Conservation (phyloP, 225 moss, liverwort and hornwort genomes). For the Pseudoscleropodium purum region DNA sequence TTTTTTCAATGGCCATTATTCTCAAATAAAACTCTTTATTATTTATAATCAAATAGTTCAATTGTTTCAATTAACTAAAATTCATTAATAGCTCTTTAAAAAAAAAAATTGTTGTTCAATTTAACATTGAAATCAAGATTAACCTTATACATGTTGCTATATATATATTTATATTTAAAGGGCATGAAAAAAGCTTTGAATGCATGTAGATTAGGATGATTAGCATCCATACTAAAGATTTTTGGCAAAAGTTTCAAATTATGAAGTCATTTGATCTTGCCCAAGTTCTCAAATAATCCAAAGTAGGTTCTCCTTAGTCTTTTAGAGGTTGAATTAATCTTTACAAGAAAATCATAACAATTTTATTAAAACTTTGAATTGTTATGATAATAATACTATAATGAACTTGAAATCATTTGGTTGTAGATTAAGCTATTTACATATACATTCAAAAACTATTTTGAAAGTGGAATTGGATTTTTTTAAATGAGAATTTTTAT, state of each 20-base stretch:
- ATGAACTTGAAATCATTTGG: not conserved
- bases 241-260: not conserved
- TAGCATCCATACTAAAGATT: not conserved
- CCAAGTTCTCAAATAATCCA: not conserved
- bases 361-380: not conserved
- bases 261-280: not conserved
- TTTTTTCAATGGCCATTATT: fast-evolving
- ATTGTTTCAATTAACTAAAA: not conserved
- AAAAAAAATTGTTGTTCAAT: fast-evolving
- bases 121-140: not conserved
- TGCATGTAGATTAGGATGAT: not conserved
- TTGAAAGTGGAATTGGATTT: not conserved
- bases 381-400: not conserved
- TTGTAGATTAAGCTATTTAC: no score
- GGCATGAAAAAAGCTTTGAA: no score
- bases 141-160: not conserved
- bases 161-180: no score
- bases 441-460: not conserved
- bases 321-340: not conserved
- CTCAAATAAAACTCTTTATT: not conserved
- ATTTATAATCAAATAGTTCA: not conserved
- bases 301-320: fast-evolving
- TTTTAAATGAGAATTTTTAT: not conserved
- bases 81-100: no score
- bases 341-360: not conserved